Base-by-base conservation (phyloP, 1,284 basidiomycete species). In the Pterula multifida region DNA sequence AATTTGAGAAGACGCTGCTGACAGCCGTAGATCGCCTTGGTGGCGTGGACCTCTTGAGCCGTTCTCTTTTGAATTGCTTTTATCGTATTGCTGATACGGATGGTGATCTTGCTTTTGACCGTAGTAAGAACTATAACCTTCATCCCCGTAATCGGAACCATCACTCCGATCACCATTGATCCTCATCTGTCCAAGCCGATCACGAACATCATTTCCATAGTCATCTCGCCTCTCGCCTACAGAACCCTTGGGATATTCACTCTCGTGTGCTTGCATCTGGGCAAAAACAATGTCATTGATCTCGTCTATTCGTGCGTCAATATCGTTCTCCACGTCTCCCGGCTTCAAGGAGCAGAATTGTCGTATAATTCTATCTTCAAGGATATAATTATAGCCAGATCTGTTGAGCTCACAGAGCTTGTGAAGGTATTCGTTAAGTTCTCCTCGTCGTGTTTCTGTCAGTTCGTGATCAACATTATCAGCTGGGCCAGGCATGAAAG, bases 401-500 rank as follows among this genome's bases (percentile, higher is more conserved):
- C 68, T 68, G 53, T 72, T 76, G 50, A 92, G 74, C 26, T 68
- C 70, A 60, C 90, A 87, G 4, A 99, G 73, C 50, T 83, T 80
- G 56, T 78, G 75, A 45, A 98, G 75, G 65, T 98, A 99, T 45
- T 85, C 80, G 61, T 96, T 88, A 19, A 99, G 73, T 61, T 98
- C 95, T 28, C 75, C 75, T 52, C 85, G 78, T 51, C 95, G 76
- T 49, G 82, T 79, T 13, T 85, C 81, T 19, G 93, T 96, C 55
- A 97, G 75, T 49, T 80, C 74, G 56, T 93, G 87, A 66, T 96
- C 87, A 32, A 97, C 90, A 21, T 82, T 72, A 19, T 85, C 74
- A 3, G 88, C 79, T 3, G 93, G 95, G 0, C 94, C 95, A 11
- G 94, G 94, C 92, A 98, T 97, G 67, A 81, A 96, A 0, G 94